phyloP scores from a whole-genome alignment of 1,139 yeast species.

The Meyerozyma athensensis region DNA sequence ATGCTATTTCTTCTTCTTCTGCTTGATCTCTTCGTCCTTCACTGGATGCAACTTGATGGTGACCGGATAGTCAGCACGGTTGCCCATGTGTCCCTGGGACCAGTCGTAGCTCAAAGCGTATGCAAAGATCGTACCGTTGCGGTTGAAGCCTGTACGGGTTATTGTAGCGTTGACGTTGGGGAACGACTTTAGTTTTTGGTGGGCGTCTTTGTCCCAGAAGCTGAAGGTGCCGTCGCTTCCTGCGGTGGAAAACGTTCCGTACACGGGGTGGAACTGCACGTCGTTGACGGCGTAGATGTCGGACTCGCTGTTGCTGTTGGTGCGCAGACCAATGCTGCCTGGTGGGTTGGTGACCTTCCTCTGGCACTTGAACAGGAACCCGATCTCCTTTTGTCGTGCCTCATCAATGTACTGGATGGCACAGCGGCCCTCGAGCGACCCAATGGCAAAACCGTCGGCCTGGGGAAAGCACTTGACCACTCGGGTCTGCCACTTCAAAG shows the following conservation, averaged over 20 bases:
- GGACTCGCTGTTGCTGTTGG: conserved; percentile 35
- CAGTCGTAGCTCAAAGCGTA: conserved; percentile 94
- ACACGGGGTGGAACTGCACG: conserved; percentile 80
- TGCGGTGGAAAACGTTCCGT: conserved; percentile 90
- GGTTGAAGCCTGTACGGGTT: conserved; percentile 74
- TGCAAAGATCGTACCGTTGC: conserved; percentile 81
- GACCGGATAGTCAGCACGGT: conserved; percentile 71
- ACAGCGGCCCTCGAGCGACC: conserved; percentile 94
- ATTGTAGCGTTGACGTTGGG: conserved; percentile 71
- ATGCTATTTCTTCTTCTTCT: conserved; percentile 47
- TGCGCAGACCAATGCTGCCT: conserved; percentile 32
- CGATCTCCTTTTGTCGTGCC: conserved; percentile 61
- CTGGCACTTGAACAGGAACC: conserved; percentile 93
- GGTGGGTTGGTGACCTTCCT: conserved; percentile 41
- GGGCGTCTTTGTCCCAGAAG: conserved; percentile 95
- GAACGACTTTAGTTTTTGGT: conserved; percentile 80
- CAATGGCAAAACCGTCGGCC: conserved; percentile 90
- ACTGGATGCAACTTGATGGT: conserved; percentile 79
- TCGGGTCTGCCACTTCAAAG: conserved; percentile 88
- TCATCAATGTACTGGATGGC: conserved; percentile 95
- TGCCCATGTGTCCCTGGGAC: conserved; percentile 83
- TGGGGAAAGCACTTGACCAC: conserved; percentile 77
- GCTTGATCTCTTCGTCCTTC: conserved; percentile 83
- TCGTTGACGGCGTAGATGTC: conserved; percentile 74
- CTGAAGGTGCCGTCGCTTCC: conserved; percentile 94